phyloP scores from a whole-genome alignment of 78 protist species.

The Pigoraptor vietnamica region DNA sequence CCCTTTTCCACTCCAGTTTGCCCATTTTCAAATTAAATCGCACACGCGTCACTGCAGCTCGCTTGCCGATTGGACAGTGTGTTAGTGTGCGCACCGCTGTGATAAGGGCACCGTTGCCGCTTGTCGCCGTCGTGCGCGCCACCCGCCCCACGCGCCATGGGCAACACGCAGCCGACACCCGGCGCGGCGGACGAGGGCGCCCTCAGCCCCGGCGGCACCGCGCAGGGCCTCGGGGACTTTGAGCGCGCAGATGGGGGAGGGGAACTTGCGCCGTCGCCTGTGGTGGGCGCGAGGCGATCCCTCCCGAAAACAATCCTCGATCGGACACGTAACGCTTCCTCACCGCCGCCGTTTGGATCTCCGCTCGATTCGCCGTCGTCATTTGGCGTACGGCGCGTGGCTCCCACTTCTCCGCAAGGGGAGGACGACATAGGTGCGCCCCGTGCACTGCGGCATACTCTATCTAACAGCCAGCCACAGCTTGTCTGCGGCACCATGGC shows the following conservation, averaged over 20 bases:
- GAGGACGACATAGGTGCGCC: not conserved
- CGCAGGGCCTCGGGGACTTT: not conserved
- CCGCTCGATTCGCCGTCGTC: conserved; percentile 3
- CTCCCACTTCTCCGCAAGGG: not conserved
- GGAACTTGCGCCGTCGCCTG: not conserved
- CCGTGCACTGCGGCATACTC: no score
- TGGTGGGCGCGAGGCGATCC: not conserved
- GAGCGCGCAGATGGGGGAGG: not conserved
- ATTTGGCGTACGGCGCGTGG: not conserved
- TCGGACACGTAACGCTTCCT: not conserved
- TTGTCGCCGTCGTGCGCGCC: no score
- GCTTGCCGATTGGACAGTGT: no score
- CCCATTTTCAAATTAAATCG: no score
- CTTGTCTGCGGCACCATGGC: not conserved
- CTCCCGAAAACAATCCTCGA: not conserved
- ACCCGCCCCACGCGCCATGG: no score
- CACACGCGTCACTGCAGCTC: no score
- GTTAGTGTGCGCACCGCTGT: no score
- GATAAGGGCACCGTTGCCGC: no score
- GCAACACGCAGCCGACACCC: not conserved
- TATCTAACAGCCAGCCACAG: no score
- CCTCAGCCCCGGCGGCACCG: not conserved
- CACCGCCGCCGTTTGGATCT: conserved; percentile 4
- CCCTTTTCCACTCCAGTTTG: no score
- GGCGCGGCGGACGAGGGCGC: not conserved